Evolutionary conservation across 2,329 filamentous ascomycete species (phyloP).

Genomic region (Setomelanomma holmii): DNA sequence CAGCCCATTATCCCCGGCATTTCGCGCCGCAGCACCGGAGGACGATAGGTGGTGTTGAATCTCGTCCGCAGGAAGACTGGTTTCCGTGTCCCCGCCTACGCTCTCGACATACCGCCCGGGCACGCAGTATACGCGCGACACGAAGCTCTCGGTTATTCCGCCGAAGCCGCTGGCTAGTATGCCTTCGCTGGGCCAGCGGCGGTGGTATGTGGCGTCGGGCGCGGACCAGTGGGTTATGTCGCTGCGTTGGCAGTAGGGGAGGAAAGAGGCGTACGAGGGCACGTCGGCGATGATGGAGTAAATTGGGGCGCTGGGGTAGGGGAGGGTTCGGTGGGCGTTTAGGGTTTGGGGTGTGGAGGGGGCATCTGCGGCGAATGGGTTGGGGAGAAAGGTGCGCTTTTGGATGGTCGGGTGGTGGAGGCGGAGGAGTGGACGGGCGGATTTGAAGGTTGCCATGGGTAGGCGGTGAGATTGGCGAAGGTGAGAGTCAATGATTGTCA

Average conservation of each 20-base stretch:
- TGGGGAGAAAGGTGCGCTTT: constrained; percentile 53
- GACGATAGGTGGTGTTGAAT: constrained; percentile 53
- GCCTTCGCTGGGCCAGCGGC: constrained; percentile 74
- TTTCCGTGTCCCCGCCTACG: constrained; percentile 66
- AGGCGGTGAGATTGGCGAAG: background rate
- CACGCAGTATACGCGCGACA: constrained; percentile 78
- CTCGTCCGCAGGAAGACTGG: constrained; percentile 50
- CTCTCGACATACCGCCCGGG: constrained; percentile 78
- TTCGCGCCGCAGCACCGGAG: background rate
- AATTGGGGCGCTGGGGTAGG: constrained; percentile 73
- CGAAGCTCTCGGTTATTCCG: constrained; percentile 82
- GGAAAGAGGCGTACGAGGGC: constrained; percentile 77
- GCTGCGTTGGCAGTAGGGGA: constrained; percentile 87
- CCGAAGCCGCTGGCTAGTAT: constrained; percentile 87
- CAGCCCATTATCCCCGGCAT: constrained; percentile 46
- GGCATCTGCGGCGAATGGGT: constrained; percentile 50
- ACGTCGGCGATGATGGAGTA: constrained; percentile 91
- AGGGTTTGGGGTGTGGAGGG: constrained; percentile 67
- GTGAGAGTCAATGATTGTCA: constrained; percentile 14
- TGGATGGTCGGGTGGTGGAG: constrained; percentile 19
- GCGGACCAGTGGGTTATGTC: constrained; percentile 77
- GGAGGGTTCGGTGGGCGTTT: constrained; percentile 75
- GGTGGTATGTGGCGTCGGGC: constrained; percentile 56
- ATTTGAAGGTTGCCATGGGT: constrained; percentile 33
- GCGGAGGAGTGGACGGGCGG: constrained; percentile 46